Conservation (phyloP, 108 stramenopile species). For the Pseudonitzschia multistriata region DNA sequence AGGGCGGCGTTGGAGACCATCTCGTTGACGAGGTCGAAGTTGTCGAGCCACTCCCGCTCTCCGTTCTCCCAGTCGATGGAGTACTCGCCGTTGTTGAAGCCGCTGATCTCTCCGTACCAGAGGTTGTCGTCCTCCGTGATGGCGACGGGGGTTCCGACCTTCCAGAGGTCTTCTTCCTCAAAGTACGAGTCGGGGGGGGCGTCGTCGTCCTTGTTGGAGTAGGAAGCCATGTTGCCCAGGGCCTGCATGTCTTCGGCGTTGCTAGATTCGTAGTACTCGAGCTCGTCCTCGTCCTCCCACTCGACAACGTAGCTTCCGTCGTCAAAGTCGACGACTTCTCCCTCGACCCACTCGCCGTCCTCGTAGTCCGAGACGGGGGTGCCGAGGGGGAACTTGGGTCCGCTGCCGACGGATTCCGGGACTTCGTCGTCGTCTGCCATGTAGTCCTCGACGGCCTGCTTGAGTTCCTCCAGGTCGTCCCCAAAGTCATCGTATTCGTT, state of each 20-base stretch:
- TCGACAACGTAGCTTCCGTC: conserved; percentile 3
- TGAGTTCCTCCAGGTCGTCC: neutral
- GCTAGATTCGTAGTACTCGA: conserved; percentile 8
- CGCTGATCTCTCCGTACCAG: conserved; percentile 9
- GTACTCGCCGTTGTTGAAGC: conserved; percentile 1
- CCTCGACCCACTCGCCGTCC: conserved; percentile 3
- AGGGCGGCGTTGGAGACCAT: conserved; percentile 17
- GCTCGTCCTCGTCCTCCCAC: conserved; percentile 7
- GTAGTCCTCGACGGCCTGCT: neutral
- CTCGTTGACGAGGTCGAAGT: neutral
- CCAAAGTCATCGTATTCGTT: conserved; percentile 4
- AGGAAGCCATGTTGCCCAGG: neutral
- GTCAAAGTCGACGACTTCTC: conserved; percentile 4
- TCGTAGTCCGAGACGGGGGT: neutral
- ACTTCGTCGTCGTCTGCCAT: neutral
- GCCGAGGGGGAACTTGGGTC: neutral
- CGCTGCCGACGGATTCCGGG: neutral
- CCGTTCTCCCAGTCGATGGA: neutral
- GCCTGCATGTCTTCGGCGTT: conserved; percentile 12
- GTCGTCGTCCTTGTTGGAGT: neutral
- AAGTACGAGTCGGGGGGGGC: neutral
- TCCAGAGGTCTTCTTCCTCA: conserved; percentile 5
- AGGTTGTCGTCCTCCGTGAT: neutral
- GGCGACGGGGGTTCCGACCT: conserved; percentile 9
- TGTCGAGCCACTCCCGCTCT: neutral